Base-by-base conservation (phyloP, 2,329 filamentous ascomycete genomes). In the Tolypocladium sp. region DNA sequence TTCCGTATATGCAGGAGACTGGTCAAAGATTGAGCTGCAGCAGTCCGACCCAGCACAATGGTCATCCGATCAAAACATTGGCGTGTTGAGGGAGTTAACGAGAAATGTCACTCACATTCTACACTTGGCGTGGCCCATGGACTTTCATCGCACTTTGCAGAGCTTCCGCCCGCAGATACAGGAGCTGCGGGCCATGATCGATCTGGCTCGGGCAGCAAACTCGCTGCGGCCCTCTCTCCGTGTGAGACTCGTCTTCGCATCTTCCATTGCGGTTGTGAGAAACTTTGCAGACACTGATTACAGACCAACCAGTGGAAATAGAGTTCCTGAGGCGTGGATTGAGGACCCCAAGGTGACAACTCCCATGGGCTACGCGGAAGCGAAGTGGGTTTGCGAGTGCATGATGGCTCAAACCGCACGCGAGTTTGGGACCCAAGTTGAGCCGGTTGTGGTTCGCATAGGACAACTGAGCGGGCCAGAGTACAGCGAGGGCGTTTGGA, bases 401-500 rank as follows among this genome's bases (percentile, higher is more conserved):
- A 75, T 79, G 65, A 69, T 81, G 1, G 68, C 74, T 42, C 65
- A 72, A 51, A 78, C 75, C 3, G 63, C 76, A 6, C 69, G 72
- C 51, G 63, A 66, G 10, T 67, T 59, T 52, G 38, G 52, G 4
- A 56, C 74, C 53, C 66, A 64, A 22, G 74, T 79, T 61, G 69
- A 71, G 33, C 63, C 75, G 0, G 73, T 73, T 62, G 67, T 68
- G 2, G 70, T 76, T 0, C 71, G 79, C 2, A 69, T 73, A 0
- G 78, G 76, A 1, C 78, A 80, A 58, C 73, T 80, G 38, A 71
- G 76, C 9, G 78, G 78, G 0, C 76, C 75, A 4, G 57, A 61
- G 1, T 69, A 64, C 5, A 69, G 62, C 6, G 74, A 68, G 42
- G 77, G 77, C 0, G 73, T 71, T 60, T 80, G 77, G 78, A 80